Conservation (phyloP, 345 rosid species). For the Linum lewisii region DNA sequence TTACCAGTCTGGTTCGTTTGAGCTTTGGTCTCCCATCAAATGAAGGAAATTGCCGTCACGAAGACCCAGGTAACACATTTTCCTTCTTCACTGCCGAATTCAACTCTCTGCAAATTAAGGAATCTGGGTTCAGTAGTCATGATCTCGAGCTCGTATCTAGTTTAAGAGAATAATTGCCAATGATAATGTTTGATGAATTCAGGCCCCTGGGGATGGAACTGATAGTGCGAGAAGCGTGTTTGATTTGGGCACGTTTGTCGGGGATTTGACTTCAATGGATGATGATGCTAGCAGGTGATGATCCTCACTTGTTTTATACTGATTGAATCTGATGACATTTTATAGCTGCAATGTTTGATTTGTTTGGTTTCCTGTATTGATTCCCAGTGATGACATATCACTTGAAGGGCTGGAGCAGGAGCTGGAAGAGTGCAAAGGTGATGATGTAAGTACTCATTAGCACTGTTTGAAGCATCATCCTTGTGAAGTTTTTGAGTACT, state of each 20-base stretch:
- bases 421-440: conserved; percentile 79
- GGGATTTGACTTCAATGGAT: conserved; percentile 62
- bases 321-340: background rate
- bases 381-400: conserved; percentile 67
- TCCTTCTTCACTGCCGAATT: no score
- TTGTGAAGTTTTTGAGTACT: background rate
- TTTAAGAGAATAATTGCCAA: background rate
- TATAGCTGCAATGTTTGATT: background rate
- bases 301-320: background rate
- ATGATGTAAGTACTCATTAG: conserved; percentile 69
- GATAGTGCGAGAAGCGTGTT: conserved; percentile 39
- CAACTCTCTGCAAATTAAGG: background rate
- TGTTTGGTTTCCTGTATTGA: background rate
- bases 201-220: background rate
- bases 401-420: conserved; percentile 92
- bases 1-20: no score
- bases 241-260: conserved; percentile 77
- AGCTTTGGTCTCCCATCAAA: no score
- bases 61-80: background rate
- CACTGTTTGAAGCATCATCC: background rate
- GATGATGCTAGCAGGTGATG: conserved; percentile 70
- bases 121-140: background rate
- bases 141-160: no score
- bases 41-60: background rate
- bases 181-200: background rate